Percentiles rank a stretch among this genome's conserved stretches.
phyloP scores from a whole-genome alignment of 768 basidiomycete genomes.

The Mrakia blollopis region DNA sequence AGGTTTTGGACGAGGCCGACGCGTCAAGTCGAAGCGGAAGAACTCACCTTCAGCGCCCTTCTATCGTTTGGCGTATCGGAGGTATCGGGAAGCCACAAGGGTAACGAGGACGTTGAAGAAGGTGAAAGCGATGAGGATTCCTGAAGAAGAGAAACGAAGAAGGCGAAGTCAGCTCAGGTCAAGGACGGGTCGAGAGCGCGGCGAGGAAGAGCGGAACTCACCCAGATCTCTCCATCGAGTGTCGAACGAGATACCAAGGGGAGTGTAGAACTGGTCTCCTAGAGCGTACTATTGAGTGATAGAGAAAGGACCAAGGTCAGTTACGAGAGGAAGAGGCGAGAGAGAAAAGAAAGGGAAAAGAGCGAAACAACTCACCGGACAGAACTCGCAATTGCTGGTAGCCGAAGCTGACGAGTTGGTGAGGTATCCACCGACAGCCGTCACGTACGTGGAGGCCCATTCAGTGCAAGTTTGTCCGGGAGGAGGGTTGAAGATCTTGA shows the following conservation, averaged over 20 bases:
- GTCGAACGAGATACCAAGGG: constrained; percentile 61
- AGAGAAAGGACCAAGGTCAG: constrained; percentile 10
- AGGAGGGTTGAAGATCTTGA: constrained; percentile 66
- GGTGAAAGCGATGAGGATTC: constrained; percentile 35
- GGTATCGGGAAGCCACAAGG: constrained; percentile 62
- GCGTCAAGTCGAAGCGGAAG: background rate
- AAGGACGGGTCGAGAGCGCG: background rate
- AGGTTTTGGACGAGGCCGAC: background rate
- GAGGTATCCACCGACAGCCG: constrained; percentile 64
- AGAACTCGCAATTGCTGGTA: constrained; percentile 63
- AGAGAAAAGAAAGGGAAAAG: too few relatives aligned
- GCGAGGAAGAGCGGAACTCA: background rate
- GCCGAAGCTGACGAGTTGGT: constrained; percentile 55
- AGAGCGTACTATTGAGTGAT: constrained; percentile 39
- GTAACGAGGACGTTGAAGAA: constrained; percentile 60
- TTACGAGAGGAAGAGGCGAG: background rate
- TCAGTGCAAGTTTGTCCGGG: constrained; percentile 62
- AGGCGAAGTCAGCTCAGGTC: background rate
- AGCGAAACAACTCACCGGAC: constrained; percentile 48
- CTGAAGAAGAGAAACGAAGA: background rate
- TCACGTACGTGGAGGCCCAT: constrained; percentile 68
- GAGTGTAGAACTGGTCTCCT: constrained; percentile 66
- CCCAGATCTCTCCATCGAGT: constrained; percentile 64
- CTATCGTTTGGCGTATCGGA: constrained; percentile 54
- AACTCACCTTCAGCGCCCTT: background rate